Percentiles rank a stretch among this genome's conserved stretches.
These are phyloP conservation scores for Maudiozyma saulgeensis DNA, from an alignment of 805 yeast genomes.

Conservation along the genomic window DNA sequence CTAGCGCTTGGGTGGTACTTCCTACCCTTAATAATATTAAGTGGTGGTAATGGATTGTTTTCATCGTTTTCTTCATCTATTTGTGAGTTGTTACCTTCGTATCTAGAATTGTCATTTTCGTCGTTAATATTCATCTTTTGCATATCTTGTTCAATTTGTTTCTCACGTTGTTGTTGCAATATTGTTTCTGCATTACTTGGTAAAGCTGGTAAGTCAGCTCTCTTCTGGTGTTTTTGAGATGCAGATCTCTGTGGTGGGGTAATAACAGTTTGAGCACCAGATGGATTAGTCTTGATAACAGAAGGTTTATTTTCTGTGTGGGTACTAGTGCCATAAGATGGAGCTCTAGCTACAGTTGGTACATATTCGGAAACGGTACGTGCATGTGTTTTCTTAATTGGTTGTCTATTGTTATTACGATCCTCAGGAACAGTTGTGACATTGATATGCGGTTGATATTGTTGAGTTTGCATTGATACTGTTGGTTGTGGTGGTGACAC, in stretches of 20 bases:
- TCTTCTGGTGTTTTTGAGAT: slow-evolving; percentile 20
- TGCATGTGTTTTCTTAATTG: slow-evolving; percentile 20
- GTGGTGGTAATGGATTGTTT: slow-evolving; percentile 18
- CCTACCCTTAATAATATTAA: slow-evolving; percentile 22
- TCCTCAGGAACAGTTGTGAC: slow-evolving; percentile 5
- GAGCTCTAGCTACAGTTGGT: slow-evolving; percentile 20
- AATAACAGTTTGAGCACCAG: slow-evolving; percentile 2
- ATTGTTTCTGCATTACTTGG: slow-evolving; percentile 28
- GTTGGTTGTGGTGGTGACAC: slow-evolving; percentile 7
- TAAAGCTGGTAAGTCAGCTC: slow-evolving; percentile 25
- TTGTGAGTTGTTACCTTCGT: slow-evolving; percentile 2
- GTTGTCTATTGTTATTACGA: slow-evolving; percentile 1
- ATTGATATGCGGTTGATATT: slow-evolving; percentile 6
- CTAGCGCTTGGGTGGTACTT: slow-evolving; percentile 72
- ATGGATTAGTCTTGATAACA: background rate
- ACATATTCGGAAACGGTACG: slow-evolving; percentile 35
- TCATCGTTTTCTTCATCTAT: slow-evolving; percentile 10
- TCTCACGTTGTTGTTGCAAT: slow-evolving; percentile 26
- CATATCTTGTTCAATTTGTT: slow-evolving; percentile 15
- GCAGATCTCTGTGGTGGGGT: slow-evolving; percentile 21
- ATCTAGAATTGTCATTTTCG: background rate
- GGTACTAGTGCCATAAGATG: slow-evolving; percentile 22
- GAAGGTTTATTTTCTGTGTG: background rate
- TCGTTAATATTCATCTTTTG: slow-evolving; percentile 9
- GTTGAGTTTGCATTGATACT: slow-evolving; percentile 1